Evolutionary conservation across 768 basidiomycete genomes (phyloP), one percentile per base, ranked within the genome.

Genomic region (Hysterangium stoloniferum): DNA sequence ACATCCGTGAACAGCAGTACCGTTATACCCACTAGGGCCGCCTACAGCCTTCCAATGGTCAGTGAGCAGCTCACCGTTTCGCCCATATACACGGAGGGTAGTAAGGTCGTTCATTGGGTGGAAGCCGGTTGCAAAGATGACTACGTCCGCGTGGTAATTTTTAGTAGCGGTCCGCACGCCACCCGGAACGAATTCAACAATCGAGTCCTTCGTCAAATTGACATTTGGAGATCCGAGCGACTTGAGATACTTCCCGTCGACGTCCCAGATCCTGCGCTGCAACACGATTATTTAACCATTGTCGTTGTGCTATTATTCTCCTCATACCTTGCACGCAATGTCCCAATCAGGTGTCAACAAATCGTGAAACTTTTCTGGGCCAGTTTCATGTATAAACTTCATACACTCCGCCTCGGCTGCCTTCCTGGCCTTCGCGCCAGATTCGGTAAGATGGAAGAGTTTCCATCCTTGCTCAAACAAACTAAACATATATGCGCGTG

Each of bases 371-470:
- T 62, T 54, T 33, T 55, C 25, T 1, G 59, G 59, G n/a, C 58
- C 58, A 2, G 7, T 38, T n/a, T 48, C 45, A 2, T 32, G 36
- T 19, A 58, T 57, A 48, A 33, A 54, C 54, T 50, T 52, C 27
- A 64, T 65, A 43, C 80, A 54, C 28, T 20, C n/a, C 36, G 45
- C 35, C 22, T 52, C 43, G 1, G 38, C 8, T 8, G 32, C 12
- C 19, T 31, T 36, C n/a, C 60, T 51, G 17, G 19, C 6, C 15
- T 28, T 9, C 15, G 7, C 19, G 24, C 48, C 49, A 13, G 1
- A 20, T 13, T 5, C 20, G 20, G 52, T 44, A 28, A 17, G 15
- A 28, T 4, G 20, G 37, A 53, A 53, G 7, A 38, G 15, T 12
- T 15, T 27, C 35, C 36, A 53, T 5, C 22, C n/a, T 22, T 29